Percentiles rank a stretch among this genome's conserved stretches.
Evolutionary conservation across 495 filamentous ascomycete species (phyloP).

Genomic region (Neurospora intermedia): DNA sequence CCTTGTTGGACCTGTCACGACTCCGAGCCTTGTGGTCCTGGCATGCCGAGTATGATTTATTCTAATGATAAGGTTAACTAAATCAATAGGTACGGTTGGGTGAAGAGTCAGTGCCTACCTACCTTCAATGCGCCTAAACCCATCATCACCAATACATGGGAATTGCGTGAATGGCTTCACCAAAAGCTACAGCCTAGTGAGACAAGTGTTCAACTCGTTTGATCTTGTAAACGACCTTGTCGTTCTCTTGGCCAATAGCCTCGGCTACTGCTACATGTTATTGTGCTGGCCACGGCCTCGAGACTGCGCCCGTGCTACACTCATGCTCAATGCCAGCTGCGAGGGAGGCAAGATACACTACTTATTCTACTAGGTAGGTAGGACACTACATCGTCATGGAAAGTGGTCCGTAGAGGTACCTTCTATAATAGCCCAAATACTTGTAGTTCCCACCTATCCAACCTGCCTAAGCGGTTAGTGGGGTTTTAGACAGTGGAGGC

Average conservation of each 20-base stretch:
- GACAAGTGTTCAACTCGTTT: neutral
- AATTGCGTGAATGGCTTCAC: neutral
- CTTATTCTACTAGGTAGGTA: neutral
- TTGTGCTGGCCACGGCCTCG: neutral
- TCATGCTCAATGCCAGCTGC: neutral
- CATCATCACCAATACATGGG: neutral
- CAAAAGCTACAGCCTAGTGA: neutral
- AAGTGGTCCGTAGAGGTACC: neutral
- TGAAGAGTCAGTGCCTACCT: neutral
- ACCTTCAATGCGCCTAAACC: neutral
- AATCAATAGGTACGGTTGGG: neutral
- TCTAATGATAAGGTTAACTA: neutral
- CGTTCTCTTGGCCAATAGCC: neutral
- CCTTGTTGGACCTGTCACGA: neutral
- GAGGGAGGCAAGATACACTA: neutral
- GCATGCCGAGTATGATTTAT: neutral
- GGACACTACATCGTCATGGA: neutral
- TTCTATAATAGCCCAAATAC: neutral
- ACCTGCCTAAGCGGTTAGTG: neutral
- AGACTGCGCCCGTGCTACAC: neutral
- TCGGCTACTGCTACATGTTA: neutral
- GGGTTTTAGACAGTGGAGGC: neutral
- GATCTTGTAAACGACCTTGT: neutral
- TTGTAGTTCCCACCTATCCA: neutral
- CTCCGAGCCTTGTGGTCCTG: neutral